Base-by-base conservation (phyloP, 352 stramenopile species). In the Thalassiosira exigua region DNA sequence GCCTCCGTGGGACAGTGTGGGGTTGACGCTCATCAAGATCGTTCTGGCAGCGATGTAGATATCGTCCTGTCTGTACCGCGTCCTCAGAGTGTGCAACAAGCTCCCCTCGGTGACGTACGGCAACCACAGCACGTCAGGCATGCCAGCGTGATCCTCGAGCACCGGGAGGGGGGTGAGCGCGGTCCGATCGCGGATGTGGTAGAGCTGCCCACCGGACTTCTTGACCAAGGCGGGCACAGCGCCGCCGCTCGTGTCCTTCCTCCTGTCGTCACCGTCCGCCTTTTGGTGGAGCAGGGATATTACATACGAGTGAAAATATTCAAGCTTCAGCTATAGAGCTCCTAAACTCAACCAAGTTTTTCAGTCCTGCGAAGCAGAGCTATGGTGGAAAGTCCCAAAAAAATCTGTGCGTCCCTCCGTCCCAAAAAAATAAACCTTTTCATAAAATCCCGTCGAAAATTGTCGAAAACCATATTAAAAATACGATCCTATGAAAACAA, bases 1-100 rank as follows among this genome's bases (percentile, higher is more conserved):
- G n/a, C n/a, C n/a, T n/a, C n/a, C n/a, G n/a, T n/a, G n/a, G n/a
- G n/a, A n/a, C n/a, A n/a, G n/a, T n/a, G n/a, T n/a, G 4, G 92
- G 92, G 75, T 95, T 95, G 22, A 95, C 79, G 19, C 82, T 89
- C 46, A 95, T 91, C 0, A 95, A 61, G 59, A 95, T 94, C 0
- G 90, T 83, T 51, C 92, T 90, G 2, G 90, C 89, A 33, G 61
- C 79, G 2, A 90, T 95, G 64, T 95, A 95, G 71, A 95, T 95
- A 36, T 92, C 84, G 66, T 94, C 87, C 24, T 85, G 56, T 54
- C 80, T 71, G 71, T 95, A 96, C 17, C 94, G 76, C 14, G 87
- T 21, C 17, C 90, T 58, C n/a, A 96, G 66, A 17, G 91, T 81
- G 69, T 95, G 86, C 1, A 96, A 75, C 5, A 96, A 78, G 52